Evolutionary conservation across 805 yeast genomes (phyloP), one percentile per base, ranked within the genome.

Genomic region (Scheffersomyces spartinae): DNA sequence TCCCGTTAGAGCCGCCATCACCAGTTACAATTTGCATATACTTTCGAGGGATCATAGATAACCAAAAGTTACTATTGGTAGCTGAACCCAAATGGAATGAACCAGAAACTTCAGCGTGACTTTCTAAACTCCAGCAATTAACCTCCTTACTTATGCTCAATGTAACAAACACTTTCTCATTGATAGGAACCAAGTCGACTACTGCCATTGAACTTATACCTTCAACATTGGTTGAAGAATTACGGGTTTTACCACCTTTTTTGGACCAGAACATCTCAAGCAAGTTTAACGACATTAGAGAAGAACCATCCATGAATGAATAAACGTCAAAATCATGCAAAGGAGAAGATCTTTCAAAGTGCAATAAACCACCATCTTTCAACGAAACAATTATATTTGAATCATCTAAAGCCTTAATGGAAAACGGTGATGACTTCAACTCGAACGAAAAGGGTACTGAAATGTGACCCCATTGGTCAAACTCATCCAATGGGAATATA

Each of bases 331-430:
- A 43, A 15, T 51, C 59, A 4, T 28, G 21, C 19, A 52, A 39
- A 5, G 35, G 26, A 7, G 29, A 15, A 0, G 36, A 20, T 36
- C 72, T 54, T 18, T 40, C 38, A 30, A 79, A 55, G 23, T 73
- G 74, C 25, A 83, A 50, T 21, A 85, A 45, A 1, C 86, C 83
- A 14, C 96, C 95, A 50, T 86, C 94, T 22, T 64, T 61, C 25
- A 85, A 55, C 4, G 83, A 61, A 0, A 78, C 71, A 3, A 84
- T 44, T 6, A 73, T 42, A 23, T 64, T 60, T 3, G 43, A 39
- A 0, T 52, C 33, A 17, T 68, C 61, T 9, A 74, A 47, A 1
- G 76, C 46, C 25, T 61, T 54, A 32, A 79, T 38, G 12, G 62
- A 48, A 21, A 69, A 67, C 2, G 88, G 84, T 13, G 45, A 30